Percentiles rank a stretch among this genome's conserved stretches.
Conservation (phyloP, 805 yeast genomes). For the Wickerhamomyces chaumierensis region DNA sequence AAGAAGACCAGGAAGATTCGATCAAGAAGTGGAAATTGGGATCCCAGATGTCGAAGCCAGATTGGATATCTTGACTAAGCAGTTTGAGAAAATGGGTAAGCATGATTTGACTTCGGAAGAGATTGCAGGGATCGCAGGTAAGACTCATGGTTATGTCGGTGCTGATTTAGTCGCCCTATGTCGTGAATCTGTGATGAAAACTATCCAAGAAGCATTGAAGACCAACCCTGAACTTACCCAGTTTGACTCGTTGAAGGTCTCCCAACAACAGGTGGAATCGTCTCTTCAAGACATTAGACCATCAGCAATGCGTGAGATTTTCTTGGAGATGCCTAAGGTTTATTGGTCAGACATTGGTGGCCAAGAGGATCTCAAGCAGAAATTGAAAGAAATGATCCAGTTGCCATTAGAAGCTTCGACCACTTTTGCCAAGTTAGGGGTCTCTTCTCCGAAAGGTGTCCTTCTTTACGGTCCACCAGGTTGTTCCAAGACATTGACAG, state of each 20-base stretch:
- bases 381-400: slow-evolving; percentile 83
- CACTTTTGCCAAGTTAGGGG: slow-evolving; percentile 67
- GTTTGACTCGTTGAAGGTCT: slow-evolving; percentile 31
- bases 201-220: slow-evolving; percentile 55
- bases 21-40: slow-evolving; percentile 81
- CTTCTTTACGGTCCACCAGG: slow-evolving; percentile 97
- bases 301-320: slow-evolving; percentile 93
- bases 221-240: slow-evolving; percentile 14
- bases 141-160: slow-evolving; percentile 96
- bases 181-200: slow-evolving; percentile 78
- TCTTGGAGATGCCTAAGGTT: slow-evolving; percentile 88
- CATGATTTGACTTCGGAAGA: slow-evolving; percentile 43
- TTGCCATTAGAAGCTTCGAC: slow-evolving; percentile 78
- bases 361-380: slow-evolving; percentile 69
- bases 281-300: slow-evolving; percentile 82
- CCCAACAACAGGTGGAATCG: slow-evolving; percentile 45
- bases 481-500: slow-evolving; percentile 89
- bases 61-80: slow-evolving; percentile 54
- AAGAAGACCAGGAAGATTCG: slow-evolving; percentile 82
- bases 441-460: slow-evolving; percentile 87
- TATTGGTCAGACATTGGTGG: slow-evolving; percentile 96
- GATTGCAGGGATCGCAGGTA: slow-evolving; percentile 51
- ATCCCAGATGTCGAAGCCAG: slow-evolving; percentile 85
- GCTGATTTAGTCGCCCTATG: slow-evolving; percentile 86
- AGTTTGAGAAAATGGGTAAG: slow-evolving; percentile 39